Evolutionary conservation across 2,329 filamentous ascomycete species (phyloP).

Genomic region (Diplocarpon rosae): DNA sequence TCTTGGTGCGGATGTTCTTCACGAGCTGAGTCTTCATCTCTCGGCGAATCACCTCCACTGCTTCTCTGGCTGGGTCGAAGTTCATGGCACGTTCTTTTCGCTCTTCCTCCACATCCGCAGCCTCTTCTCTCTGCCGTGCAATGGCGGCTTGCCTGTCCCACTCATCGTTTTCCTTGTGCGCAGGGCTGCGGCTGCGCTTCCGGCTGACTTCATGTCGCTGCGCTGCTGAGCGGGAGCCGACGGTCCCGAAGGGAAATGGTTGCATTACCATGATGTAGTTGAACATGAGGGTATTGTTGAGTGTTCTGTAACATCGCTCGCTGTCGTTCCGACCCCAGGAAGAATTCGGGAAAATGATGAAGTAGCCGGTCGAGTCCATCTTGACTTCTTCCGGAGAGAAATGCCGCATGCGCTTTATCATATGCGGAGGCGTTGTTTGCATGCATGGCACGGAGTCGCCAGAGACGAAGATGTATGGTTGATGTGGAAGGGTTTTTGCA

Average conservation of each 20-base stretch:
- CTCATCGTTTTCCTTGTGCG: slow-evolving; percentile 31
- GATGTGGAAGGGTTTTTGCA: slow-evolving; percentile 57
- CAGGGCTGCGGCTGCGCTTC: slow-evolving; percentile 33
- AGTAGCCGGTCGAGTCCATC: slow-evolving; percentile 79
- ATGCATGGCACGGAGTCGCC: slow-evolving; percentile 79
- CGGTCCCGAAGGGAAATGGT: slow-evolving; percentile 39
- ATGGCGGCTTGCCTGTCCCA: slow-evolving; percentile 55
- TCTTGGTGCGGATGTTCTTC: slow-evolving; percentile 76
- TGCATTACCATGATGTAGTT: slow-evolving; percentile 92
- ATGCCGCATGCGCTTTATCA: slow-evolving; percentile 79
- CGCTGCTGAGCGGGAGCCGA: slow-evolving; percentile 11
- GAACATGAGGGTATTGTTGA: slow-evolving; percentile 76
- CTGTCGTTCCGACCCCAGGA: slow-evolving; percentile 68
- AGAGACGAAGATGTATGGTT: slow-evolving; percentile 88
- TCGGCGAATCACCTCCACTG: slow-evolving; percentile 63
- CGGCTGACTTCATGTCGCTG: slow-evolving; percentile 11
- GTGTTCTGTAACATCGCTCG: slow-evolving; percentile 65
- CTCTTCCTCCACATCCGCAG: slow-evolving; percentile 77
- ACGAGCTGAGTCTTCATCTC: slow-evolving; percentile 83
- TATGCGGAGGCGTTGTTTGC: slow-evolving; percentile 72
- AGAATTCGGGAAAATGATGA: slow-evolving; percentile 77
- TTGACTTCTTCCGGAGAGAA: slow-evolving; percentile 74
- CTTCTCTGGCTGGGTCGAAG: slow-evolving; percentile 81
- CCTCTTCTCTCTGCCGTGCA: slow-evolving; percentile 59
- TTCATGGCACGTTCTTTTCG: slow-evolving; percentile 79